Evolutionary conservation across 2,329 filamentous ascomycete genomes (phyloP).

Genomic region (Colletotrichum melonis): DNA sequence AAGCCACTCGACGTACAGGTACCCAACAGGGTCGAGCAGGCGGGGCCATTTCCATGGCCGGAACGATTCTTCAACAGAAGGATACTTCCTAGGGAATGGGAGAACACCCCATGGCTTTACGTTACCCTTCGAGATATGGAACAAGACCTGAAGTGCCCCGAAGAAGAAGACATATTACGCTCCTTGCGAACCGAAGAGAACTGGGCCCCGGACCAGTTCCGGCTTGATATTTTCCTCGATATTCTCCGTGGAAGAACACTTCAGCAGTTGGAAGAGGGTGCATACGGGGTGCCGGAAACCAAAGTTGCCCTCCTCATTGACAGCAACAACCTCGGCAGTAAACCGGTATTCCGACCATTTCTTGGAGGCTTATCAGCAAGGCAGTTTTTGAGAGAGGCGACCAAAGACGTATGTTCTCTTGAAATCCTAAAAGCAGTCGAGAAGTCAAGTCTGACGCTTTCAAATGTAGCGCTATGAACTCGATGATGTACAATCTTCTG

Average conservation of each 20-base stretch:
- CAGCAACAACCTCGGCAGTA: background rate
- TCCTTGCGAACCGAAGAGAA: background rate
- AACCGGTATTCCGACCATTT: background rate
- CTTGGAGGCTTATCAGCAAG: background rate
- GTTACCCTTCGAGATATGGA: background rate
- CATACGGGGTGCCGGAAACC: fast-evolving
- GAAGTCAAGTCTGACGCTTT: no score
- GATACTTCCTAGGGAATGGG: background rate
- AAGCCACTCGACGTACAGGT: background rate
- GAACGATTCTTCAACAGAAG: background rate
- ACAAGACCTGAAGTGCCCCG: background rate
- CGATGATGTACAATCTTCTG: background rate
- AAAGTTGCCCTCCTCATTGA: background rate
- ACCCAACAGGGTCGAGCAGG: background rate
- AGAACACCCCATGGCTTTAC: background rate
- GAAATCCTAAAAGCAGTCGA: no score
- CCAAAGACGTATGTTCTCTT: background rate
- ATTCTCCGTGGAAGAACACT: background rate
- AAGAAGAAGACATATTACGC: background rate
- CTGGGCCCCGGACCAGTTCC: background rate
- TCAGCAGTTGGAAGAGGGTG: background rate
- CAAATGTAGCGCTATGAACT: background rate
- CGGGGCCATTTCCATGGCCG: background rate
- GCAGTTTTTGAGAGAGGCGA: background rate
- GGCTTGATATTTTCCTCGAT: background rate